Base-by-base conservation (phyloP, 2,329 filamentous ascomycete species). In the Beauveria varroae region DNA sequence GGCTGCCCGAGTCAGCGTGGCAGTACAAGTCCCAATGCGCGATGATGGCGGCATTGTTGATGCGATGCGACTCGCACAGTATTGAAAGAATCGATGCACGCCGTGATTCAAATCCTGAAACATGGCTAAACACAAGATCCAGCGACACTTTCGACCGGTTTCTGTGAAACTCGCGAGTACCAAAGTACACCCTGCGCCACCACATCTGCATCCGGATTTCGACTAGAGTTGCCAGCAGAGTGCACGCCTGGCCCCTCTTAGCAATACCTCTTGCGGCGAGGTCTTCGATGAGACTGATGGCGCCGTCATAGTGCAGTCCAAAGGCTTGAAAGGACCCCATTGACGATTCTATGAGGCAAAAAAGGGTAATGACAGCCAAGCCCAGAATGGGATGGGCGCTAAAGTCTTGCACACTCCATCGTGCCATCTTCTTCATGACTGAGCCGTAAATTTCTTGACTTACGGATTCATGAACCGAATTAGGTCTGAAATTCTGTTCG, bases 241-340 rank as follows among this genome's bases (percentile, higher is more conserved):
- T 62, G 28, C 20, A 44, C 22, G 55, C 51, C 5, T 18, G 51
- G 5, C 37, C 7, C 8, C 49, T 3, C 30, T 24, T 14, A 20
- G 40, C 26, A 5, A 54, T 54, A 16, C 30, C 24, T 6, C 18
- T n/a, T 16, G 53, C 8, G 1, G 41, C 40, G 34, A 56, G 47
- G 20, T 47, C 43, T 8, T 54, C 20, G n/a, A 64, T 30, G 3
- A 64, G 14, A 18, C 43, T 37, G n/a, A 1, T 61, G 40, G 2
- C 61, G 44, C 2, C 67, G 1, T 53, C 30, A 0, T 63, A 65
- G 40, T 68, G 67, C 3, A 67, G 14, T 2, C 55, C 41, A 46
- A 66, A 68, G 10, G 57, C 62, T 5, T 47, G 49, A n/a, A 68
- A 68, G 14, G 65, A 66, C 1, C 67, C 67, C 66, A 68, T 67